These are phyloP conservation scores for Pestalotiopsis sp. DNA, from an alignment of 2,329 filamentous ascomycete genomes.

Conservation along the genomic window DNA sequence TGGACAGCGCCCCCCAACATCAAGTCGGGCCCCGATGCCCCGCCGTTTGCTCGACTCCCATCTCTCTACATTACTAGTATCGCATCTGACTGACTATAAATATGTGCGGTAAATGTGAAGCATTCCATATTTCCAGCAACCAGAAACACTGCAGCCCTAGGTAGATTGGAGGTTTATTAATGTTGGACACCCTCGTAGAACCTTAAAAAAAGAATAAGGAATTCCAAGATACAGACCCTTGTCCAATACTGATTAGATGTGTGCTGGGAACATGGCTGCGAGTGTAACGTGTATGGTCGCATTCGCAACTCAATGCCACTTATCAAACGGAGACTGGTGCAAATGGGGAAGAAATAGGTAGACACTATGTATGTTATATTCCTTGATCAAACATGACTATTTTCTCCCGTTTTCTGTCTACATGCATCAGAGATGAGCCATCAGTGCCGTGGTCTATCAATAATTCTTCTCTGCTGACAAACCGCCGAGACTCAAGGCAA, in stretches of 20 bases:
- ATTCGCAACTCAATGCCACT: not conserved
- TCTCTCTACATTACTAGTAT: not conserved
- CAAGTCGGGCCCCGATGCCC: not conserved
- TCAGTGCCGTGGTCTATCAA: not conserved
- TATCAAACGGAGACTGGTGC: not conserved
- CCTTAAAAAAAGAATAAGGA: not conserved
- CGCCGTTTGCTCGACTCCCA: not conserved
- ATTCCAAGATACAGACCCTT: not conserved
- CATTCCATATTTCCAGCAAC: not conserved
- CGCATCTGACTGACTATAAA: not conserved
- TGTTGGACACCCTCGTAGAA: not conserved
- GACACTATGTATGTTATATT: not conserved
- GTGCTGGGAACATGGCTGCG: not conserved
- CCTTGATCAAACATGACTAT: not conserved
- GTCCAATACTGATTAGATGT: not conserved
- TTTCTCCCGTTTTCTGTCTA: not conserved
- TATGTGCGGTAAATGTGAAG: not conserved
- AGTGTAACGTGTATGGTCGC: not conserved
- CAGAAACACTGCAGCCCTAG: not conserved
- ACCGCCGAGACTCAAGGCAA: not conserved
- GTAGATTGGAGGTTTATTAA: not conserved
- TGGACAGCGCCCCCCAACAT: not conserved
- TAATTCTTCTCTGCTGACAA: not conserved
- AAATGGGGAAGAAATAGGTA: not conserved
- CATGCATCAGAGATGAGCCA: not conserved